Evolutionary conservation across 495 filamentous ascomycete genomes (phyloP).

Genomic region (Podospora comata): DNA sequence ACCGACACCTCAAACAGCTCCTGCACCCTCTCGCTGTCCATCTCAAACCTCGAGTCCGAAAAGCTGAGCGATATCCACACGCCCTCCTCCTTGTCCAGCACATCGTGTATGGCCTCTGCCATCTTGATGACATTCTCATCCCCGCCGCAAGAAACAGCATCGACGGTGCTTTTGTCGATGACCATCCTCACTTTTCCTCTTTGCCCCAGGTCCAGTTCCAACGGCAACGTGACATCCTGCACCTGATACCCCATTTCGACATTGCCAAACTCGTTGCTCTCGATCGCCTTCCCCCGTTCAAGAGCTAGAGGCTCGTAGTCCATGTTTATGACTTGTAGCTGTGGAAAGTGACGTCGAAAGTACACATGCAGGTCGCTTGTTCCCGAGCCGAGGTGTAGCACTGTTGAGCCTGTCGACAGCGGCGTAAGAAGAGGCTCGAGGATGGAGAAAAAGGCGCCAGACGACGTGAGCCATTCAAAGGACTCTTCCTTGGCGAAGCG

Average conservation of each 20-base stretch:
- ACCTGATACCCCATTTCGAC: slow-evolving; percentile 35
- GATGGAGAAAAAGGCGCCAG: slow-evolving; percentile 33
- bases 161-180: slow-evolving; percentile 43
- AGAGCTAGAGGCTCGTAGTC: slow-evolving; percentile 45
- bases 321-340: slow-evolving; percentile 36
- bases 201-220: neutral
- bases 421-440: slow-evolving; percentile 31
- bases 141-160: slow-evolving; percentile 41
- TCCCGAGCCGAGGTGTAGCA: slow-evolving; percentile 42
- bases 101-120: slow-evolving; percentile 25
- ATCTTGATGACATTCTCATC: slow-evolving; percentile 29
- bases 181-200: slow-evolving; percentile 30
- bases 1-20: slow-evolving; percentile 35
- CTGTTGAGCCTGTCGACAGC: slow-evolving; percentile 12
- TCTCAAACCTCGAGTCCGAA: slow-evolving; percentile 35
- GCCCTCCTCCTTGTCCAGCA: slow-evolving; percentile 27
- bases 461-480: slow-evolving; percentile 43
- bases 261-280: slow-evolving; percentile 35
- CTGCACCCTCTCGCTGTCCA: slow-evolving; percentile 14
- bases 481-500: slow-evolving; percentile 37
- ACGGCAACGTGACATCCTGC: slow-evolving; percentile 35
- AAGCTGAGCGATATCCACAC: slow-evolving; percentile 44
- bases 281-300: slow-evolving; percentile 33
- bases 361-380: slow-evolving; percentile 43
- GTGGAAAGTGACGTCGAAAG: slow-evolving; percentile 31